These are phyloP conservation scores for Echites panduratus DNA, from an alignment of 257 asterid species.

Conservation along the genomic window DNA sequence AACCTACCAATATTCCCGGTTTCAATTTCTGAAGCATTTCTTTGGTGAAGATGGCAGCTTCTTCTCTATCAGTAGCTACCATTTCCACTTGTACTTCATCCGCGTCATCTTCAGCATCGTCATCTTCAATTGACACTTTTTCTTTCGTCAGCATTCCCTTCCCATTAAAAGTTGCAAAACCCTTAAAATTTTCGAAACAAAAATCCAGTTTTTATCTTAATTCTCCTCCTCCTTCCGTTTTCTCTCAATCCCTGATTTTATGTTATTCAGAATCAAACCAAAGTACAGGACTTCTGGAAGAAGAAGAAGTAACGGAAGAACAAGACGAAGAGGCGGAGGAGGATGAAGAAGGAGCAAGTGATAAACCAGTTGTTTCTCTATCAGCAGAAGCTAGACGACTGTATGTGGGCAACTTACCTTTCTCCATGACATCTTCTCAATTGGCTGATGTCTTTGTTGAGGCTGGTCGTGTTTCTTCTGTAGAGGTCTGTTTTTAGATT, in stretches of 20 bases:
- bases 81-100: slow-evolving; percentile 27
- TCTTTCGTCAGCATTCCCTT: slow-evolving; percentile 14
- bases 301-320: slow-evolving; percentile 8
- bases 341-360: slow-evolving; percentile 28
- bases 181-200: slow-evolving; percentile 7
- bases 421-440: slow-evolving; percentile 63
- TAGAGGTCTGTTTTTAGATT: slow-evolving; percentile 45
- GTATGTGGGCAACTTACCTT: slow-evolving; percentile 90
- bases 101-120: slow-evolving; percentile 17
- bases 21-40: not conserved
- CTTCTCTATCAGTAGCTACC: slow-evolving; percentile 49
- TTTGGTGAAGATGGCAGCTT: slow-evolving; percentile 39
- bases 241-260: slow-evolving; percentile 16
- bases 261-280: slow-evolving; percentile 24
- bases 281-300: slow-evolving; percentile 6
- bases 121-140: slow-evolving; percentile 19
- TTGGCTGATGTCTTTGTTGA: slow-evolving; percentile 71
- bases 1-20: not conserved
- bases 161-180: slow-evolving; percentile 10
- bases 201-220: not conserved
- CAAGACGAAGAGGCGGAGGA: slow-evolving; percentile 30
- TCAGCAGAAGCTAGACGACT: slow-evolving; percentile 56
- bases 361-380: slow-evolving; percentile 26
- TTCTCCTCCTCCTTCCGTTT: slow-evolving; percentile 1
- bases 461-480: slow-evolving; percentile 73